A percentile compares a stretch with the other conserved stretches of the same genome.
These are phyloP conservation scores for Penicillium janthinellum DNA, from an alignment of 2,329 filamentous ascomycete species.

Conservation along the genomic window DNA sequence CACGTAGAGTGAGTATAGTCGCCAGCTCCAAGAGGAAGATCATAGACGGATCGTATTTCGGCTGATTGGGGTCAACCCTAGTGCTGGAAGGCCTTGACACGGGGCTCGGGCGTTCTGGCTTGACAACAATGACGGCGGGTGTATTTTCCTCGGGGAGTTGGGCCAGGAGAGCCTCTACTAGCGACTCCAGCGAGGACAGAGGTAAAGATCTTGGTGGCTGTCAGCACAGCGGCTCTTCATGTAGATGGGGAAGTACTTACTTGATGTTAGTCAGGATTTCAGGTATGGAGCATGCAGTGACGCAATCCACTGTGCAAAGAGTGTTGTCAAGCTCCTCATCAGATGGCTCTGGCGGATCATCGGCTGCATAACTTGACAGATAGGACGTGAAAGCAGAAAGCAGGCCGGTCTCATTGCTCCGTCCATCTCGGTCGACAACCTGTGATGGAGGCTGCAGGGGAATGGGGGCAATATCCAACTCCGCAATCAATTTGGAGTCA, in stretches of 20 bases:
- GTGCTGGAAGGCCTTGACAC: constrained; percentile 61
- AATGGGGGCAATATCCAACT: constrained; percentile 75
- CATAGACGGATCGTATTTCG: constrained; percentile 79
- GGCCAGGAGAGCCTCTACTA: constrained; percentile 74
- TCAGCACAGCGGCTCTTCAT: constrained; percentile 15
- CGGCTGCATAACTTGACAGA: constrained; percentile 97
- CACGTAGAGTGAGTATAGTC: constrained; percentile 76
- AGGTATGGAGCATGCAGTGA: constrained; percentile 83
- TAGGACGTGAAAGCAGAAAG: constrained; percentile 96
- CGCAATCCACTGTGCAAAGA: constrained; percentile 88
- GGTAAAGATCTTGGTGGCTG: constrained; percentile 59
- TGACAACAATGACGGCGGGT: constrained; percentile 82
- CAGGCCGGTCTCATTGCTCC: constrained; percentile 76
- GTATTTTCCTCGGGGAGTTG: constrained; percentile 86
- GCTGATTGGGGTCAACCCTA: constrained; percentile 57
- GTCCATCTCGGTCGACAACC: constrained; percentile 83
- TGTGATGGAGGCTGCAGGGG: constrained; percentile 89
- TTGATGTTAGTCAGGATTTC: constrained; percentile 80
- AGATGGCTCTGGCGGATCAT: constrained; percentile 95
- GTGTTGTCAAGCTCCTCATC: constrained; percentile 97
- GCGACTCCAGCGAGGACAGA: constrained; percentile 57
- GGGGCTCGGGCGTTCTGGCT: constrained; percentile 73
- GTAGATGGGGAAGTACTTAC: constrained; percentile 51
- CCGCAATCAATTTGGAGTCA: constrained; percentile 65
- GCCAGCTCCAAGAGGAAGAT: constrained; percentile 91